phyloP scores from a whole-genome alignment of 2,329 filamentous ascomycete genomes.

The Thermothelomyces thermophilus region DNA sequence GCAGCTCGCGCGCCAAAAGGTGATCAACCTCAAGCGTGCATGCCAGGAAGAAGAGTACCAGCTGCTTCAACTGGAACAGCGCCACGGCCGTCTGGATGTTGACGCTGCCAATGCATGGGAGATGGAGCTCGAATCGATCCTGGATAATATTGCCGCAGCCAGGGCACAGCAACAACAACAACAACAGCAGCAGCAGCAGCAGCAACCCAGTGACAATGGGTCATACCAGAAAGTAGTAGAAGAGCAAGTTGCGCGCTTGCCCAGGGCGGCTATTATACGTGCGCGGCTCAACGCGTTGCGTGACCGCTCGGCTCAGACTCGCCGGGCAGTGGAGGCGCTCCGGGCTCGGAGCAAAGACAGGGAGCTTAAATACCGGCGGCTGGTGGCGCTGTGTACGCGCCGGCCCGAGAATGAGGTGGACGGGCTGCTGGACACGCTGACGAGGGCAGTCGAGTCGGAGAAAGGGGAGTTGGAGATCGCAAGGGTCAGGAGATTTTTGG shows the following conservation, averaged over 20 bases:
- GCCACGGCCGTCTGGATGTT: constrained; percentile 39
- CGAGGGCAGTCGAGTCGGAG: constrained; percentile 87
- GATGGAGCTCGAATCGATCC: constrained; percentile 44
- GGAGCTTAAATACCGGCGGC: constrained; percentile 79
- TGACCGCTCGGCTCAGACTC: constrained; percentile 59
- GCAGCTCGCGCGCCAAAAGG: constrained; percentile 62
- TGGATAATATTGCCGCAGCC: constrained; percentile 34
- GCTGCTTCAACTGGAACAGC: constrained; percentile 42
- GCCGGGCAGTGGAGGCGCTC: constrained; percentile 61
- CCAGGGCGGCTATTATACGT: constrained; percentile 54
- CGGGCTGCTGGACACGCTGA: constrained; percentile 67
- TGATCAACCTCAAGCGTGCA: constrained; percentile 70
- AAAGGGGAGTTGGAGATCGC: constrained; percentile 67
- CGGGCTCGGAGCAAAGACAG: constrained; percentile 76
- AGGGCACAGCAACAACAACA: constrained; percentile 30
- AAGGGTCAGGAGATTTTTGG: constrained; percentile 70
- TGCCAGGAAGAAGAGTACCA: constrained; percentile 61
- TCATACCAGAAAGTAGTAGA: constrained; percentile 24
- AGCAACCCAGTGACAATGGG: constrained; percentile 20
- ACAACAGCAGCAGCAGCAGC: neutral
- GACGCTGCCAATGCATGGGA: constrained; percentile 47
- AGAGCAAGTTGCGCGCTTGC: constrained; percentile 36
- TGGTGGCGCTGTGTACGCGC: constrained; percentile 80
- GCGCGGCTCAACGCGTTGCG: constrained; percentile 65
- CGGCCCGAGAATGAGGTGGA: constrained; percentile 76